Base-by-base conservation (phyloP, 2,329 filamentous ascomycete genomes). In the Phaeosphaeria sp. region DNA sequence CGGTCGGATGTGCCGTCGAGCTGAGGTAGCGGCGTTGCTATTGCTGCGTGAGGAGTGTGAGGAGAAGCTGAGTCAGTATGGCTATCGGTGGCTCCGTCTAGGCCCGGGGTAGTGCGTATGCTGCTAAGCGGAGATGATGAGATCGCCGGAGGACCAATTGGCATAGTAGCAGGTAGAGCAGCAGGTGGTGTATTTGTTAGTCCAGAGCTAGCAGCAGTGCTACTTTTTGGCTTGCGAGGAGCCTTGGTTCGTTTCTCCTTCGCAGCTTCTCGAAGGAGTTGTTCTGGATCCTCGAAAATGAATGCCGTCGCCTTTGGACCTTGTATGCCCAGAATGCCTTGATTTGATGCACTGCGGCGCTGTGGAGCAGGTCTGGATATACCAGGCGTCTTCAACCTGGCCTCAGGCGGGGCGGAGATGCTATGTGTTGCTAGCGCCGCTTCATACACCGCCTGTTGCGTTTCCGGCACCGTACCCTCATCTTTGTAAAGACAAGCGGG, bases 241-340 rank as follows among this genome's bases (percentile, higher is more conserved):
- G 57, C 56, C 17, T 44, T 56, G 21, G 57, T 56, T 45, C 55
- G 58, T 24, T 50, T 61, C n/a, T 44, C 42, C 44, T 40, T 51
- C 17, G 56, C 52, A 56, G 60, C 55, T 57, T 63, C 54, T 24
- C 64, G 59, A 8, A 69, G 39, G 1, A 71, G 56, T 20, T 66
- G 64, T 44, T 70, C 68, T 1, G 65, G 63, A n/a, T 68, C 56
- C 6, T 70, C 67, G 9, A 67, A 49, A 11, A 64, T 53, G 39
- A 63, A 67, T 0, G 52, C 48, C 9, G 56, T 56, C 4, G 60
- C 65, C 49, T 70, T 69, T 1, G 60, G 63, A 11, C 61, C 65
- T 24, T 70, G 69, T 17, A 67, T 55, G 5, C 59, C 58, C 9
- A 64, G 49, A 15, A 59, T 51, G 8, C 42, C 24, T 21, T 43